Conservation (phyloP, 2,329 filamentous ascomycete genomes). For the Fusarium keratoplasticum region DNA sequence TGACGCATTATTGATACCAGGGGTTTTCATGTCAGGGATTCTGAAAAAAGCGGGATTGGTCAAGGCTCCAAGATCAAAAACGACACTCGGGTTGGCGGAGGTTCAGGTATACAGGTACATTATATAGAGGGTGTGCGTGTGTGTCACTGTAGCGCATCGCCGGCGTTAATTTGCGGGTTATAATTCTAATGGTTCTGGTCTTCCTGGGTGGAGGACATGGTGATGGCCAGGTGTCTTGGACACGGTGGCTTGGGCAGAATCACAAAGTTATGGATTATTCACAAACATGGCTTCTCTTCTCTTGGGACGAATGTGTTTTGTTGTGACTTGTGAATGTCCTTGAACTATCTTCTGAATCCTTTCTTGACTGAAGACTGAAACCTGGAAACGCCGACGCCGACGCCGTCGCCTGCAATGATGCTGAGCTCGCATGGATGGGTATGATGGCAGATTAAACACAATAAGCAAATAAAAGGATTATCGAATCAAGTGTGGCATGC, state of each 20-base stretch:
- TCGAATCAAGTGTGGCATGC: neutral
- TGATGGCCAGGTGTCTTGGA: slow-evolving; percentile 5
- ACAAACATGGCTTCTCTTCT: neutral
- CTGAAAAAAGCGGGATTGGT: slow-evolving; percentile 17
- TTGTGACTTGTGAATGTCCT: slow-evolving; percentile 14
- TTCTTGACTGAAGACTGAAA: neutral
- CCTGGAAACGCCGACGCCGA: slow-evolving; percentile 23
- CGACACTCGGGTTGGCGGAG: slow-evolving; percentile 20
- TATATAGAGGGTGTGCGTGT: slow-evolving; percentile 24
- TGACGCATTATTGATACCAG: slow-evolving; percentile 43
- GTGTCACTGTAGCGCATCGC: slow-evolving; percentile 10
- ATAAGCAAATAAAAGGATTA: slow-evolving; percentile 14
- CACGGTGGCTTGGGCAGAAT: slow-evolving; percentile 9
- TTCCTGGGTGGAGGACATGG: neutral
- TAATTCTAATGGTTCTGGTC: slow-evolving; percentile 15
- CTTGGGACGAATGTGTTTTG: neutral
- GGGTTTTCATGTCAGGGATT: slow-evolving; percentile 33
- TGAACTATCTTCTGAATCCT: slow-evolving; percentile 7
- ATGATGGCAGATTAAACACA: neutral
- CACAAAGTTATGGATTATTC: neutral
- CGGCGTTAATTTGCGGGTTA: slow-evolving; percentile 24
- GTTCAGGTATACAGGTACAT: slow-evolving; percentile 25
- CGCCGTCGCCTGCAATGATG: slow-evolving; percentile 36
- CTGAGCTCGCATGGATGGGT: slow-evolving; percentile 3
- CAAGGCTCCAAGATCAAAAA: slow-evolving; percentile 25